These are phyloP conservation scores for Amyloporia xantha DNA, from an alignment of 768 basidiomycete genomes.

Conservation along the genomic window DNA sequence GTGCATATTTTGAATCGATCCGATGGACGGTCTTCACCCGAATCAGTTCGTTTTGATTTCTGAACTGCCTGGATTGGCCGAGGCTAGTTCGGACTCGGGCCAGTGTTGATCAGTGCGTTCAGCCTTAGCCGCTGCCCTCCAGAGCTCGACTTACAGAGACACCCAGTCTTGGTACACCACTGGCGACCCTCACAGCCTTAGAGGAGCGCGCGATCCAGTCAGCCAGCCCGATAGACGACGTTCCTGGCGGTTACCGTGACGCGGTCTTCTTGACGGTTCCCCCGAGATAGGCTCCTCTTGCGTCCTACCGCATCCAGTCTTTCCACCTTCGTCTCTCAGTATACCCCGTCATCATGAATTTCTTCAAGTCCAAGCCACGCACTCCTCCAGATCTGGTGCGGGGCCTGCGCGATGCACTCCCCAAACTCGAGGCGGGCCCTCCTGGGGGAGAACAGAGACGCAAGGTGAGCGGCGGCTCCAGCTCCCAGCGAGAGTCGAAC, in stretches of 20 bases:
- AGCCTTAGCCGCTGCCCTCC: too few species aligned
- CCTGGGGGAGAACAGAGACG: slow-evolving; percentile 71
- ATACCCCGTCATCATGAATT: slow-evolving; percentile 57
- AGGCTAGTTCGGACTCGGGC: neutral
- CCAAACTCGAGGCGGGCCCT: slow-evolving; percentile 65
- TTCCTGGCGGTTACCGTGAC: slow-evolving; percentile 4
- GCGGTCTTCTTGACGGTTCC: neutral
- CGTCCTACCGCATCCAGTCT: neutral
- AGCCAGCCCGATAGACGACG: neutral
- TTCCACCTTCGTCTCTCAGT: neutral
- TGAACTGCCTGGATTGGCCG: too few species aligned
- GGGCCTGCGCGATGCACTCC: slow-evolving; percentile 71
- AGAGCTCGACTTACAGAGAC: neutral
- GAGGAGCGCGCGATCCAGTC: neutral
- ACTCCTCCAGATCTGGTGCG: slow-evolving; percentile 86
- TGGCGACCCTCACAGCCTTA: neutral
- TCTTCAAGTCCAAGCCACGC: slow-evolving; percentile 88
- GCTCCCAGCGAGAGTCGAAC: too few species aligned
- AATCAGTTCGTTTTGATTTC: too few species aligned
- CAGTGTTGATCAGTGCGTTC: neutral
- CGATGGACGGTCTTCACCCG: too few species aligned
- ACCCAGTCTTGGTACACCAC: neutral
- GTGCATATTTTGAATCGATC: too few species aligned
- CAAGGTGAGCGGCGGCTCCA: slow-evolving; percentile 49
- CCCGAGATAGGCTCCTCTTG: neutral